Conservation (phyloP, 2,329 filamentous ascomycete genomes). For the Ophiostoma quercus region DNA sequence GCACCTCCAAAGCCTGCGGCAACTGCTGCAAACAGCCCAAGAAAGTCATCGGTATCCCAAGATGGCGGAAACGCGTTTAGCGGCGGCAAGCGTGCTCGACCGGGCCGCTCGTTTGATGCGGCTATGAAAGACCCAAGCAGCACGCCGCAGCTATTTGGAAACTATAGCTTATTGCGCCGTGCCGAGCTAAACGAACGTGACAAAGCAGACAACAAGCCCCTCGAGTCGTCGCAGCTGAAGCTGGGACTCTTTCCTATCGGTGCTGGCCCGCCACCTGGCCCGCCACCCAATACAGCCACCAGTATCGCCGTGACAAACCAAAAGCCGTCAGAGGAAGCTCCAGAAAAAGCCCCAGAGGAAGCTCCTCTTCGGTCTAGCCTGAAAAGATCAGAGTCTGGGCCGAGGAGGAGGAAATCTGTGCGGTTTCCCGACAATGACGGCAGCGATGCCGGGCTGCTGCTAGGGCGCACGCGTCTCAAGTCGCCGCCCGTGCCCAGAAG, state of each 20-base stretch:
- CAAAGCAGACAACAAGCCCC: constrained; percentile 41
- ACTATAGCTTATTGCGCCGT: constrained; percentile 37
- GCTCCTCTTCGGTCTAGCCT: background rate
- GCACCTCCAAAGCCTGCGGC: background rate
- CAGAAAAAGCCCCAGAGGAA: background rate
- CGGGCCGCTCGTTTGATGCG: constrained; percentile 35
- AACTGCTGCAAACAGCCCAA: background rate
- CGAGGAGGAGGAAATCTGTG: constrained; percentile 34
- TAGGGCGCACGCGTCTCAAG: background rate
- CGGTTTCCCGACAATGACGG: constrained; percentile 32
- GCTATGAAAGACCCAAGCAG: constrained; percentile 41
- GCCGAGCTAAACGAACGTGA: constrained; percentile 42
- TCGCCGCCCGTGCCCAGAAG: constrained; percentile 8
- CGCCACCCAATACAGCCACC: background rate
- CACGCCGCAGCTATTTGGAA: constrained; percentile 39
- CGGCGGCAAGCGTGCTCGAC: constrained; percentile 39
- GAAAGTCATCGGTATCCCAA: constrained; percentile 25
- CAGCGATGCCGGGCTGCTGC: background rate
- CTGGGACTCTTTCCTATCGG: constrained; percentile 32
- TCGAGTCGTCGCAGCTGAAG: constrained; percentile 33
- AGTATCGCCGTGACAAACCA: background rate
- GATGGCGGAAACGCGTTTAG: constrained; percentile 42
- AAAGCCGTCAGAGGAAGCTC: background rate
- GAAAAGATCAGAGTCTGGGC: background rate
- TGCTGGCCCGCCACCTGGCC: constrained; percentile 26